Evolutionary conservation across 2,329 filamentous ascomycete species (phyloP).

Genomic region (Neonectria sp.): DNA sequence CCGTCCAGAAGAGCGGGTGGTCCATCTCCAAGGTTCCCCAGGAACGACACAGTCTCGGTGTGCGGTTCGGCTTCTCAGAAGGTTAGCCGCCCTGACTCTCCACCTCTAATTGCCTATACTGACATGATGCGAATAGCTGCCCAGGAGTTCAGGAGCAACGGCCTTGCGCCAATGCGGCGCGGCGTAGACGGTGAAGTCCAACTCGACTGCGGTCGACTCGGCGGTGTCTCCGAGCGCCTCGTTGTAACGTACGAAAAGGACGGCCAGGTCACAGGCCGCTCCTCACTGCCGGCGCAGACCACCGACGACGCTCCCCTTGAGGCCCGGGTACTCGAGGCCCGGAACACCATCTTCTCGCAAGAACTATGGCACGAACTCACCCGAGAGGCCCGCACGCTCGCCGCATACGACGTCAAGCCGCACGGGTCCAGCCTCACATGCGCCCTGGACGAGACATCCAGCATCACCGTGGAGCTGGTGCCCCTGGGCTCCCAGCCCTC

Average conservation of each 20-base stretch:
- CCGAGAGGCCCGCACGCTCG: slow-evolving; percentile 82
- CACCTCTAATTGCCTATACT: slow-evolving; percentile 37
- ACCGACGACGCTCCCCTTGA: slow-evolving; percentile 71
- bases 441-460: slow-evolving; percentile 65
- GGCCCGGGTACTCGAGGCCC: slow-evolving; percentile 79
- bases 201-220: slow-evolving; percentile 75
- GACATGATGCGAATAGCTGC: slow-evolving; percentile 58
- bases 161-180: slow-evolving; percentile 85
- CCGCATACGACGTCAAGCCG: slow-evolving; percentile 78
- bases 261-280: slow-evolving; percentile 72
- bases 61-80: slow-evolving; percentile 92
- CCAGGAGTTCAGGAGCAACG: slow-evolving; percentile 74
- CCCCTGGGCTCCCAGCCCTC: slow-evolving; percentile 63
- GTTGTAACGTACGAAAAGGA: slow-evolving; percentile 76
- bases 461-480: slow-evolving; percentile 77
- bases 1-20: slow-evolving; percentile 89
- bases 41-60: slow-evolving; percentile 82
- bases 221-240: slow-evolving; percentile 71
- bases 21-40: slow-evolving; percentile 83
- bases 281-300: slow-evolving; percentile 65
- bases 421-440: slow-evolving; percentile 72
- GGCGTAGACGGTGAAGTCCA: slow-evolving; percentile 81
- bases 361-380: slow-evolving; percentile 94
- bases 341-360: slow-evolving; percentile 85
- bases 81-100: slow-evolving; percentile 60